Conservation (phyloP, 2,329 filamentous ascomycete genomes). For the Fusarium napiforme region DNA sequence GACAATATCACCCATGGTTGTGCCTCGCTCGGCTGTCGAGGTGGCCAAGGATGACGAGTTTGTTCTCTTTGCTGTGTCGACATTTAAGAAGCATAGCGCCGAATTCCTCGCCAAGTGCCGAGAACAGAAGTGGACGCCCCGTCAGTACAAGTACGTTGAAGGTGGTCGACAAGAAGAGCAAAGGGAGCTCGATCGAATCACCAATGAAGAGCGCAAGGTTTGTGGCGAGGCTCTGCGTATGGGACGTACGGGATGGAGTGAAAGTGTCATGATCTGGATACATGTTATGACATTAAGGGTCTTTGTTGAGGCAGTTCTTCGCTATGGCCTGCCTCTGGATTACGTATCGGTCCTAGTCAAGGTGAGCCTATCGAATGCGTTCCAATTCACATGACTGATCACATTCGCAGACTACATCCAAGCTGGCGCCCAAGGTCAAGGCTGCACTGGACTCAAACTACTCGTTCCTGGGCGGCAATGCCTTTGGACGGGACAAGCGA, state of each 20-base stretch:
- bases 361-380: constrained; percentile 65
- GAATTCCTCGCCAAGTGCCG: constrained; percentile 94
- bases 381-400: constrained; percentile 21
- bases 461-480: constrained; percentile 93
- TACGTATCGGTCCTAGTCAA: constrained; percentile 87
- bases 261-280: constrained; percentile 95
- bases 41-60: constrained; percentile 91
- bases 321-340: constrained; percentile 91
- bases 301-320: constrained; percentile 97
- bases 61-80: constrained; percentile 85
- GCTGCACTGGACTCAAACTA: constrained; percentile 83
- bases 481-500: constrained; percentile 92
- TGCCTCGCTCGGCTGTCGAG: constrained; percentile 85
- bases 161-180: constrained; percentile 90
- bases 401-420: constrained; percentile 76
- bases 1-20: constrained; percentile 88
- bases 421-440: constrained; percentile 82
- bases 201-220: constrained; percentile 87
- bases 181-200: constrained; percentile 83
- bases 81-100: constrained; percentile 88
- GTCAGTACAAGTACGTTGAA: constrained; percentile 93
- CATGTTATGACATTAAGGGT: constrained; percentile 91
- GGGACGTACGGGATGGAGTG: constrained; percentile 92
- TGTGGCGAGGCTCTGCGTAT: constrained; percentile 92
- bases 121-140: constrained; percentile 93